phyloP scores from a whole-genome alignment of 768 basidiomycete genomes.

The Leccinum broughii region DNA sequence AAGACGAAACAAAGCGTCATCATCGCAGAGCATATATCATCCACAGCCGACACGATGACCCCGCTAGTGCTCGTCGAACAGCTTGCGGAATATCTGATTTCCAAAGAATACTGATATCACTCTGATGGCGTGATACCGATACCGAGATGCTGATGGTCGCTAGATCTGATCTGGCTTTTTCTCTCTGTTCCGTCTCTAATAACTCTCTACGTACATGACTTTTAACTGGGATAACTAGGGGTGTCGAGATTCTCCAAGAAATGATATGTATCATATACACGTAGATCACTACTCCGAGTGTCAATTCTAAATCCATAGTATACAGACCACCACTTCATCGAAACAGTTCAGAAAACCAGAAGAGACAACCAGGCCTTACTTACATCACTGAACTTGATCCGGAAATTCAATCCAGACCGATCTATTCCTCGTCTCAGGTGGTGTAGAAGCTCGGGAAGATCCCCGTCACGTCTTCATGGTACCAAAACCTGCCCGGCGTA shows the following conservation, averaged over 20 bases:
- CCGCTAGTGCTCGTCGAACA: slow-evolving; percentile 22
- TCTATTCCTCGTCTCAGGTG: slow-evolving; percentile 12
- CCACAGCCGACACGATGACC: slow-evolving; percentile 6
- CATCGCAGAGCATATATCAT: slow-evolving; percentile 22
- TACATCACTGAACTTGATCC: not conserved
- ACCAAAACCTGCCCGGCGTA: slow-evolving; percentile 46
- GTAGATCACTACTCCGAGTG: not conserved
- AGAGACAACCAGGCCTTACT: not conserved
- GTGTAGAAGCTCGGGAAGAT: slow-evolving; percentile 56
- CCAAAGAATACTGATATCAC: slow-evolving; percentile 20
- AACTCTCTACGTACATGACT: not conserved
- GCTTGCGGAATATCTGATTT: slow-evolving; percentile 27
- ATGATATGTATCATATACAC: not conserved
- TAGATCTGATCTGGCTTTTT: not conserved
- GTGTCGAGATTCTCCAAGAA: not conserved
- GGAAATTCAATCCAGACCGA: not conserved
- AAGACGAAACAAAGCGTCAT: slow-evolving; percentile 29
- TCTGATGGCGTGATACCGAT: not conserved
- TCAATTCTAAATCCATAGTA: not conserved
- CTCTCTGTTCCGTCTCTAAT: not conserved
- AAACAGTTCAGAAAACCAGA: not conserved
- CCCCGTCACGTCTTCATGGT: slow-evolving; percentile 54
- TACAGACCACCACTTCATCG: not conserved
- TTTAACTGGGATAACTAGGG: not conserved
- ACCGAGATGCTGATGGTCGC: not conserved